A percentile compares a stretch with the other conserved stretches of the same genome.
These are phyloP conservation scores for Herpotrichia juniperi DNA, from an alignment of 2,329 filamentous ascomycete species.

Conservation along the genomic window DNA sequence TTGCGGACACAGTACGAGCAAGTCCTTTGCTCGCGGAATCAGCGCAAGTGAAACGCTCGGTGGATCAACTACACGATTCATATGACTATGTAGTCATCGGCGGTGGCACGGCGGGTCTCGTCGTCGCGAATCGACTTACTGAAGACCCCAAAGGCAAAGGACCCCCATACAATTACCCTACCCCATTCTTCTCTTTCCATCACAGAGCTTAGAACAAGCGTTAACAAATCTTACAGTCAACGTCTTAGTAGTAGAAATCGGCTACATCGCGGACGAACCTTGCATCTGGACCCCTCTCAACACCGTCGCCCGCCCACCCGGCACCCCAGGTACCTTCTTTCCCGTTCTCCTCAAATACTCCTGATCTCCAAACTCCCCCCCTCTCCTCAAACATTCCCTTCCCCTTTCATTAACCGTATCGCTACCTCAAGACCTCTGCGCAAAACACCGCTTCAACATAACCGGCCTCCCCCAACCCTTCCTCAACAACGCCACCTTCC, in stretches of 20 bases:
- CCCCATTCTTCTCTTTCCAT: not conserved
- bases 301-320: conserved; percentile 24
- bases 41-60: conserved; percentile 1
- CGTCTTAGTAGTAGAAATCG: not conserved
- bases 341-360: too few species aligned
- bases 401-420: too few species aligned
- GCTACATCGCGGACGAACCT: conserved; percentile 1
- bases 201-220: not conserved
- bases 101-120: conserved; percentile 24
- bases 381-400: too few species aligned
- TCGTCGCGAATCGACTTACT: conserved; percentile 25
- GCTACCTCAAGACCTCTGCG: conserved; percentile 21
- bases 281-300: not conserved
- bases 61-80: not conserved
- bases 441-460: conserved; percentile 3
- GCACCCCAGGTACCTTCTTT: too few species aligned
- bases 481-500: not conserved
- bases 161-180: too few species aligned
- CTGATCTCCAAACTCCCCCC: too few species aligned
- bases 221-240: not conserved
- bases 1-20: too few species aligned
- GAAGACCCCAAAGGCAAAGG: conserved; percentile 25
- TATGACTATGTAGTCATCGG: conserved; percentile 33
- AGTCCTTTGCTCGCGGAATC: too few species aligned
- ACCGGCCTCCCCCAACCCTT: conserved; percentile 5